A percentile compares a stretch with the other conserved stretches of the same genome.
Evolutionary conservation across 2,329 filamentous ascomycete genomes (phyloP).

Genomic region (Aspergillus glaucus): DNA sequence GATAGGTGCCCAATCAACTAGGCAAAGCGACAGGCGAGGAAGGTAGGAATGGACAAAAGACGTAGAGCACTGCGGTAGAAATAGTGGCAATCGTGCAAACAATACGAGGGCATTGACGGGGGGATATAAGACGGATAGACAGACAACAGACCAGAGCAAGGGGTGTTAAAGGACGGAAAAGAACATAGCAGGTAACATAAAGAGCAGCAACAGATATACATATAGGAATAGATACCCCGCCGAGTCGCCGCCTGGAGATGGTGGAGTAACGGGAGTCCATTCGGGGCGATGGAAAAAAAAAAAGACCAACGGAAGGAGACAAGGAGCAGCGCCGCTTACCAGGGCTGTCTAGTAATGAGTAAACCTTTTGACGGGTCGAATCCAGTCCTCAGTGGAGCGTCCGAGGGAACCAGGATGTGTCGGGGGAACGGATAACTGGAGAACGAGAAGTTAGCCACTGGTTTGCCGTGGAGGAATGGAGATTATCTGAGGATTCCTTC

Average conservation of each 20-base stretch:
- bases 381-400: background rate
- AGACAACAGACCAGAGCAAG: background rate
- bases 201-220: conserved; percentile 1
- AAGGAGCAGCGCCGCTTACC: conserved; percentile 3
- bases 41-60: conserved; percentile 74
- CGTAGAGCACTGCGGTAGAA: conserved; percentile 87
- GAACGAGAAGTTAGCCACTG: conserved; percentile 7
- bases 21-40: conserved; percentile 67
- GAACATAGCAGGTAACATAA: background rate
- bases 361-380: background rate
- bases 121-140: background rate
- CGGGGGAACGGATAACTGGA: conserved; percentile 29
- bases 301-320: conserved; percentile 17
- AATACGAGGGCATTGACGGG: conserved; percentile 67
- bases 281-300: conserved; percentile 15
- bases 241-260: conserved; percentile 6
- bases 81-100: conserved; percentile 81
- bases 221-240: conserved; percentile 5
- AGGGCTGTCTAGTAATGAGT: background rate
- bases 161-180: background rate
- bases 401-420: conserved; percentile 8
- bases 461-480: background rate
- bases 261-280: conserved; percentile 6
- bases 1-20: conserved; percentile 37
- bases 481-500: background rate